phyloP scores from a whole-genome alignment of 1,284 basidiomycete species.

The Ustilago xerochloae region DNA sequence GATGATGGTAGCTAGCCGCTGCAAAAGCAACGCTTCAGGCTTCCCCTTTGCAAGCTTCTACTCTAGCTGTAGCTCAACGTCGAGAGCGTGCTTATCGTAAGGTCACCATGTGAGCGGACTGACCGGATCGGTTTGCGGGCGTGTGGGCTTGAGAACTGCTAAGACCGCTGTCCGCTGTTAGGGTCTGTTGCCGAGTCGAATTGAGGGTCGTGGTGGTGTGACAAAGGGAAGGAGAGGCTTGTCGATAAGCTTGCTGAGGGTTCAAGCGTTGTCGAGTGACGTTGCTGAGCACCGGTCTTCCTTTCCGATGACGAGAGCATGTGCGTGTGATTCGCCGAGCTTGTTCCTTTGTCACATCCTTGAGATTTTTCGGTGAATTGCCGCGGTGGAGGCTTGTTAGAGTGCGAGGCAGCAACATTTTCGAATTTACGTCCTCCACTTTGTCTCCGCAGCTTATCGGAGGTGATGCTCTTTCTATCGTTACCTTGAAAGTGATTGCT shows the following conservation, averaged over 20 bases:
- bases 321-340: slow-evolving; percentile 2
- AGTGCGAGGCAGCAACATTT: not conserved
- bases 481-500: not conserved
- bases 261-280: not conserved
- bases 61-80: not conserved
- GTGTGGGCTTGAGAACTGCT: too few species aligned
- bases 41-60: not conserved
- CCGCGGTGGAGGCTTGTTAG: not conserved
- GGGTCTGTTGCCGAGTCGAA: too few species aligned
- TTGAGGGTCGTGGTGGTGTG: too few species aligned
- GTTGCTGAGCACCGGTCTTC: not conserved
- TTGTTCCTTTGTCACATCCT: too few species aligned
- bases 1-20: not conserved
- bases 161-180: too few species aligned
- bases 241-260: too few species aligned
- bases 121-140: too few species aligned
- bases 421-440: not conserved
- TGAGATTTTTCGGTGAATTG: not conserved
- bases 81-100: not conserved
- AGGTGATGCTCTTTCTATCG: not conserved
- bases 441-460: not conserved
- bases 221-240: not conserved
- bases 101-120: slow-evolving; percentile 5
- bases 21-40: not conserved
- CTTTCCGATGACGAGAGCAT: slow-evolving; percentile 14